Percentiles rank a stretch among this genome's conserved stretches.
Conservation (phyloP, 257 asterid species). For the Linaria vulgaris region DNA sequence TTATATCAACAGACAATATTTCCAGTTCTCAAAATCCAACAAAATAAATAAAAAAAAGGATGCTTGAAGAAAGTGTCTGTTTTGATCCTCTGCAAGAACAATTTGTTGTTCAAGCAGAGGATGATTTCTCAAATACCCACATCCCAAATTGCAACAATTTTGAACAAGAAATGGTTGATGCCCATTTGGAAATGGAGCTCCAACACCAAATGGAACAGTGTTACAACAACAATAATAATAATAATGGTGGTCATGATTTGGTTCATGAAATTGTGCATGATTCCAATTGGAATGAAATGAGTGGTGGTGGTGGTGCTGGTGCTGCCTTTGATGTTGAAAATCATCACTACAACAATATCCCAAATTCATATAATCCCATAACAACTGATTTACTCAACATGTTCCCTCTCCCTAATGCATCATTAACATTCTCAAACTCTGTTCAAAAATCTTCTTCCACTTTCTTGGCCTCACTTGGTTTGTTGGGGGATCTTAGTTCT, state of each 20-base stretch:
- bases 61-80: slow-evolving; percentile 54
- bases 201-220: slow-evolving; percentile 56
- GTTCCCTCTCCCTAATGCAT: slow-evolving; percentile 59
- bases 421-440: slow-evolving; percentile 40
- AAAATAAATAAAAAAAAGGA: slow-evolving; percentile 25
- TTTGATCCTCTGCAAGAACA: slow-evolving; percentile 56
- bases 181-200: slow-evolving; percentile 56
- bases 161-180: too few relatives aligned
- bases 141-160: slow-evolving; percentile 25
- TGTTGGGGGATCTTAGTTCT: slow-evolving; percentile 52
- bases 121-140: slow-evolving; percentile 48
- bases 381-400: slow-evolving; percentile 64
- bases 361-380: slow-evolving; percentile 32
- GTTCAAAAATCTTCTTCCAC: slow-evolving; percentile 42
- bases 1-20: slow-evolving; percentile 19
- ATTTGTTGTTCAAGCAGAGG: slow-evolving; percentile 31
- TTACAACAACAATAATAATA: slow-evolving; percentile 29
- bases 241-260: not conserved
- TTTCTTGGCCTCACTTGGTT: slow-evolving; percentile 65
- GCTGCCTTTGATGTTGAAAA: slow-evolving; percentile 26
- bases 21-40: not conserved
- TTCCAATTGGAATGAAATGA: slow-evolving; percentile 46
- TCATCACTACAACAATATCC: slow-evolving; percentile 21
- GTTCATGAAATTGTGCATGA: slow-evolving; percentile 34
- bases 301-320: too few relatives aligned